A percentile compares a stretch with the other conserved stretches of the same genome.
phyloP scores from a whole-genome alignment of 805 yeast species.

The Candida endomychidarum region DNA sequence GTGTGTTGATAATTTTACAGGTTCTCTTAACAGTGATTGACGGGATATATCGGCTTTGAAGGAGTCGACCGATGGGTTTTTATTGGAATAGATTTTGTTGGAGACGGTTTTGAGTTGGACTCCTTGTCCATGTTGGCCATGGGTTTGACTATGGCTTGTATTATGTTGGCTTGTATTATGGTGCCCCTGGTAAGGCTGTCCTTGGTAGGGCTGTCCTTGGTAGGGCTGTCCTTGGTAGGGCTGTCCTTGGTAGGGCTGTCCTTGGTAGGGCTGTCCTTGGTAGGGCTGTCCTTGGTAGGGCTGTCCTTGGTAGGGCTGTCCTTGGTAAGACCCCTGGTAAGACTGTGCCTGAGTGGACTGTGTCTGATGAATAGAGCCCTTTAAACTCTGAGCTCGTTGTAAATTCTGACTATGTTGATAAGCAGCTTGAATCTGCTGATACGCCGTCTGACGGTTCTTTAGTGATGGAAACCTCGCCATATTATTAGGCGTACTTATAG shows the following conservation, averaged over 20 bases:
- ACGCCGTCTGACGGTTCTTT: neutral
- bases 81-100: conserved; percentile 20
- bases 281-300: too few relatives aligned
- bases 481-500: conserved; percentile 2
- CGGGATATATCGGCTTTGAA: conserved; percentile 23
- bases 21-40: conserved; percentile 7
- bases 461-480: conserved; percentile 6
- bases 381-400: too few relatives aligned
- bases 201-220: too few relatives aligned
- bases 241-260: too few relatives aligned
- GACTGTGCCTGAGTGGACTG: too few relatives aligned
- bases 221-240: too few relatives aligned
- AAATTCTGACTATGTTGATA: too few relatives aligned
- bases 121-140: conserved; percentile 6
- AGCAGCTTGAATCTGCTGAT: too few relatives aligned
- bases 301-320: too few relatives aligned
- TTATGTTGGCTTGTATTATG: neutral
- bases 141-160: neutral
- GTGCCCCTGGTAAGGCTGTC: conserved; percentile 1
- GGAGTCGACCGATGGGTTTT: conserved; percentile 26
- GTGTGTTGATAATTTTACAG: neutral
- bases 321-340: too few relatives aligned
- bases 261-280: too few relatives aligned
- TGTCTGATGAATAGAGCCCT: too few relatives aligned
- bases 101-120: conserved; percentile 18